Conservation (phyloP, 2,329 filamentous ascomycete genomes). For the Orbilia oligospora region DNA sequence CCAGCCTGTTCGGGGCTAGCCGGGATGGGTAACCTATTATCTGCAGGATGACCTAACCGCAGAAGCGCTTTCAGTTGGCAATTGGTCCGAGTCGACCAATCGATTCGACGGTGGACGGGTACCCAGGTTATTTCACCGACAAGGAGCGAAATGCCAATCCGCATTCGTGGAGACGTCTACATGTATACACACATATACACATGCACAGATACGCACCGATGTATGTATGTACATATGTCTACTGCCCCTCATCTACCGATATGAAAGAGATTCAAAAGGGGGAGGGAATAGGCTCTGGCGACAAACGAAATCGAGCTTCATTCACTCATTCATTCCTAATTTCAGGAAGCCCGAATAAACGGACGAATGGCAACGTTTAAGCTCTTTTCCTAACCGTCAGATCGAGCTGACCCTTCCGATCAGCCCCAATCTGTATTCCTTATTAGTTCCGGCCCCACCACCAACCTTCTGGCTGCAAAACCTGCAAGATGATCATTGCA, state of each 20-base stretch:
- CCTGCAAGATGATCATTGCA: constrained; percentile 29
- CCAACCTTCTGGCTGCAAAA: not conserved
- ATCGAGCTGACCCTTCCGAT: constrained; percentile 12
- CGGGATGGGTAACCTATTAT: constrained; percentile 10
- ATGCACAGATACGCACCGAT: no score
- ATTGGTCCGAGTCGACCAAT: constrained; percentile 18
- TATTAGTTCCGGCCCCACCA: constrained; percentile 14
- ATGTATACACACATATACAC: not conserved
- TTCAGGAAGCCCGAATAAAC: constrained; percentile 7
- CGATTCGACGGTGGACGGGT: not conserved
- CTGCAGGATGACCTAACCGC: constrained; percentile 60
- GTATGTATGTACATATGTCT: not conserved
- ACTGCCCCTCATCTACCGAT: constrained; percentile 53
- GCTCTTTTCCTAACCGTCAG: not conserved
- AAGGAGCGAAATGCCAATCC: not conserved
- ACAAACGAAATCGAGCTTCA: constrained; percentile 17
- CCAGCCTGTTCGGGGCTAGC: constrained; percentile 44
- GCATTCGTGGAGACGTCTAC: not conserved
- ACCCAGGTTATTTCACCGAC: constrained; percentile 7
- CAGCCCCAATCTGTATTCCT: constrained; percentile 19
- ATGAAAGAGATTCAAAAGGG: constrained; percentile 17
- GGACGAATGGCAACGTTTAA: not conserved
- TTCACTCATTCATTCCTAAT: not conserved
- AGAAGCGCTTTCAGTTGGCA: constrained; percentile 32
- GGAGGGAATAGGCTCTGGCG: not conserved